A percentile compares a stretch with the other conserved stretches of the same genome.
Evolutionary conservation across 257 asterid genomes (phyloP).

Genomic region (Phtheirospermum japonicum): DNA sequence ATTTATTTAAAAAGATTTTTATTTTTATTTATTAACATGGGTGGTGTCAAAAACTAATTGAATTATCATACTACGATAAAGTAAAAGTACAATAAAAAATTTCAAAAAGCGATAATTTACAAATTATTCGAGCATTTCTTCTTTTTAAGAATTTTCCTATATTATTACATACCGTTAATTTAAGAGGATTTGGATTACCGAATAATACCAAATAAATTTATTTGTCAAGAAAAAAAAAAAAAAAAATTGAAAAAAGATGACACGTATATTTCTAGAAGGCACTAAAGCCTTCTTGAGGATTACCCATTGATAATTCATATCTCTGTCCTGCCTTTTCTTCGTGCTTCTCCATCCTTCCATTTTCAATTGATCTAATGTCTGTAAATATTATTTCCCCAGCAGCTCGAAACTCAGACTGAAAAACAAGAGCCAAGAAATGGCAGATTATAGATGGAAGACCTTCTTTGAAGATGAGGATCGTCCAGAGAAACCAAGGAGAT

Average conservation of each 20-base stretch:
- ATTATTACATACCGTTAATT: too few species aligned
- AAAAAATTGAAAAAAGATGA: neutral
- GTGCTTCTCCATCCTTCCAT: slow-evolving; percentile 11
- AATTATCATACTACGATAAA: too few species aligned
- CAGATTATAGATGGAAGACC: slow-evolving; percentile 69
- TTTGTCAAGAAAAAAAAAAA: too few species aligned
- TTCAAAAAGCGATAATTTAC: too few species aligned
- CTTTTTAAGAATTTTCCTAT: too few species aligned
- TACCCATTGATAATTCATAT: neutral
- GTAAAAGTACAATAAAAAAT: too few species aligned
- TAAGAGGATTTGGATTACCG: too few species aligned
- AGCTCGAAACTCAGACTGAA: slow-evolving; percentile 4
- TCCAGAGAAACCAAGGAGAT: slow-evolving; percentile 83
- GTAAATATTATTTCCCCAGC: neutral
- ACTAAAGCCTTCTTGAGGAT: slow-evolving; percentile 44
- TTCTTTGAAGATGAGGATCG: slow-evolving; percentile 92
- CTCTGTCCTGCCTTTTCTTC: neutral
- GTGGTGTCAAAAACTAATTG: too few species aligned
- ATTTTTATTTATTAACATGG: too few species aligned
- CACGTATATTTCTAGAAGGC: slow-evolving; percentile 45
- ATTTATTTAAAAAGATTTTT: too few species aligned
- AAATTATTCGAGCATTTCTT: too few species aligned
- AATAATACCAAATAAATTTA: too few species aligned
- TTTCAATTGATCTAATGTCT: neutral
- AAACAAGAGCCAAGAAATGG: slow-evolving; percentile 40